Evolutionary conservation across 148 eudicot genomes (phyloP).

Genomic region (Camellia lanceoleosa): DNA sequence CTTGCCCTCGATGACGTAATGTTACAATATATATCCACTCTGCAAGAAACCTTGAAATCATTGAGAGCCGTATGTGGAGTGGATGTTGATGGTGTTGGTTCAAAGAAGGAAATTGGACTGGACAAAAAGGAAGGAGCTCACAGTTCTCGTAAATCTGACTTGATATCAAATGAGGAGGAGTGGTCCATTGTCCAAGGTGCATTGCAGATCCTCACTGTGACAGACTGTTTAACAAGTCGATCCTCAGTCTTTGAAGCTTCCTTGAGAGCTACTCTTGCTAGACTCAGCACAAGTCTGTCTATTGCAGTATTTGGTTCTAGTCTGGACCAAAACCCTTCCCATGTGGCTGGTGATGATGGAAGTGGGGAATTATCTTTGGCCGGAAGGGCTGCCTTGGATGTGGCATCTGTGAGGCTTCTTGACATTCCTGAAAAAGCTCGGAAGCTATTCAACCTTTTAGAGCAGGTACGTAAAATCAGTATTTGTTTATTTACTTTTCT

Average conservation of each 20-base stretch:
- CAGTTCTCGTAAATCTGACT: slow-evolving; percentile 66
- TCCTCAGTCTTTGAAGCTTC: slow-evolving; percentile 97
- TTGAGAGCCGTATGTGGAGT: slow-evolving; percentile 80
- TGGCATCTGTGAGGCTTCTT: slow-evolving; percentile 75
- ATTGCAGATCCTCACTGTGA: slow-evolving; percentile 84
- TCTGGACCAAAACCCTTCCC: slow-evolving; percentile 56
- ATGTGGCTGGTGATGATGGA: slow-evolving; percentile 41
- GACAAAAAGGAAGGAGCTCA: slow-evolving; percentile 72
- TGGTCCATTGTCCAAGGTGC: slow-evolving; percentile 99
- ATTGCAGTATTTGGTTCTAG: slow-evolving; percentile 59
- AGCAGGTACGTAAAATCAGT: slow-evolving; percentile 53
- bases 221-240: slow-evolving; percentile 91
- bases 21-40: slow-evolving; percentile 73
- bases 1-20: slow-evolving; percentile 79
- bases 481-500: background rate
- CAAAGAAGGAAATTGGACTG: slow-evolving; percentile 58
- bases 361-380: slow-evolving; percentile 44
- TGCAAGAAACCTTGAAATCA: slow-evolving; percentile 78
- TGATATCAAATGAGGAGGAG: slow-evolving; percentile 87
- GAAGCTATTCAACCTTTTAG: slow-evolving; percentile 72
- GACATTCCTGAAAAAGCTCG: slow-evolving; percentile 86
- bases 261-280: slow-evolving; percentile 85
- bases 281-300: slow-evolving; percentile 83
- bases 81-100: slow-evolving; percentile 49
- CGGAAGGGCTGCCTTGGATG: slow-evolving; percentile 77